Base-by-base conservation (phyloP, 164 flowering plant species). In the Amborella trichopoda region DNA sequence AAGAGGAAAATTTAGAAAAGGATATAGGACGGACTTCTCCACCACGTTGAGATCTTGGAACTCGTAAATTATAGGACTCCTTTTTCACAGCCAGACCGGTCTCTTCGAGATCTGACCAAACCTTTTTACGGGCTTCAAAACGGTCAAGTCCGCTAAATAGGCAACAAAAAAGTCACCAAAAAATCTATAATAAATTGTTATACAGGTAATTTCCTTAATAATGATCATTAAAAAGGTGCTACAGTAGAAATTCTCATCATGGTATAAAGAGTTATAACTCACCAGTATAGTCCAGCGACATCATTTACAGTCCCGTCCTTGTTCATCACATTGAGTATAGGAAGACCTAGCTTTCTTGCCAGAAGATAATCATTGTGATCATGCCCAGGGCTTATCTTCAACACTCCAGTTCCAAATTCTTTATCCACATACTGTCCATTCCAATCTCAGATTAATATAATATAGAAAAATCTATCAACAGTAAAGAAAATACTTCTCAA, bases 341-440 rank as follows among this genome's bases (percentile, higher is more conserved):
- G 98, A 26, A 91, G 80, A 36, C 98, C 98, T 57, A 79, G 83
- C 68, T 91, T 91, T 58, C 94, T 71, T 46, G 96, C 98, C 56
- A 87, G 87, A 52, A 75, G 74, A 54, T 86, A 91, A 52, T 91
- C 96, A 63, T 78, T 91, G 56, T 86, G 96, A 80, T 91, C 98
- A 77, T 86, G 98, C 10, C 96, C 98, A 44, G 98, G 98, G 68
- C 95, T 91, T 69, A 91, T 83, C 77, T 91, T 86, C 71, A 91
- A 50, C 21, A 83, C 96, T 48, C 98, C 98, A 67, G 98, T 91
- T 39, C 98, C 98, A 68, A 91, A 91, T 23, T 83, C 96, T 64
- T 71, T 83, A 62, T 91, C 98, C 27, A 91, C 98, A 70, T 75
- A 67, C 95, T 86, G 80, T 59, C 53, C 18, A 5, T 14, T 0